Evolutionary conservation across 208 protist species (phyloP).

Genomic region (Leishmania arabica): DNA sequence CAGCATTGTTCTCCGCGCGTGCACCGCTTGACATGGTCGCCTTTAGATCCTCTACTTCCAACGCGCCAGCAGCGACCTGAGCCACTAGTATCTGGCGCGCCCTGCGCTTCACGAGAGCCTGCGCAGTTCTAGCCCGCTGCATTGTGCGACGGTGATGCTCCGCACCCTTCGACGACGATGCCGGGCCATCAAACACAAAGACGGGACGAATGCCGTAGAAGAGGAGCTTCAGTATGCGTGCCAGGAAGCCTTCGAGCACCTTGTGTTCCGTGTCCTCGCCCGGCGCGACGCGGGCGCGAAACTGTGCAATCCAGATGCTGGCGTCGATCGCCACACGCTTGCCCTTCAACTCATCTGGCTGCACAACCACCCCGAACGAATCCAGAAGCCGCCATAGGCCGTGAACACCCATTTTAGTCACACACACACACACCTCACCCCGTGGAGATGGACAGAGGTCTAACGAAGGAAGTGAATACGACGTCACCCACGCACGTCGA

Average conservation of each 20-base stretch:
- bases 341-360: constrained; percentile 64
- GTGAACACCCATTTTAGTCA: constrained; percentile 74
- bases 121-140: constrained; percentile 36
- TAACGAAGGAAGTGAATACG: neutral
- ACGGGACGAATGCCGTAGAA: constrained; percentile 88
- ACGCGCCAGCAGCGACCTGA: constrained; percentile 57
- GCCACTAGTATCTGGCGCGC: constrained; percentile 75
- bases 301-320: constrained; percentile 90
- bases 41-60: constrained; percentile 42
- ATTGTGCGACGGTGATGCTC: constrained; percentile 60
- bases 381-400: constrained; percentile 88
- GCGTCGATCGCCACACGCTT: constrained; percentile 86
- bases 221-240: constrained; percentile 86
- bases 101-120: constrained; percentile 42
- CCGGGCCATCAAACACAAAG: constrained; percentile 88
- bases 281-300: constrained; percentile 46
- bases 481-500: neutral
- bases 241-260: constrained; percentile 80
- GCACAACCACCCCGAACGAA: constrained; percentile 71
- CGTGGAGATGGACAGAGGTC: neutral
- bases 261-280: constrained; percentile 56
- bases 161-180: constrained; percentile 55
- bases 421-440: neutral
- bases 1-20: neutral
- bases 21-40: neutral